Base-by-base conservation (phyloP, 805 yeast species). In the Ascoidea rubescens region DNA sequence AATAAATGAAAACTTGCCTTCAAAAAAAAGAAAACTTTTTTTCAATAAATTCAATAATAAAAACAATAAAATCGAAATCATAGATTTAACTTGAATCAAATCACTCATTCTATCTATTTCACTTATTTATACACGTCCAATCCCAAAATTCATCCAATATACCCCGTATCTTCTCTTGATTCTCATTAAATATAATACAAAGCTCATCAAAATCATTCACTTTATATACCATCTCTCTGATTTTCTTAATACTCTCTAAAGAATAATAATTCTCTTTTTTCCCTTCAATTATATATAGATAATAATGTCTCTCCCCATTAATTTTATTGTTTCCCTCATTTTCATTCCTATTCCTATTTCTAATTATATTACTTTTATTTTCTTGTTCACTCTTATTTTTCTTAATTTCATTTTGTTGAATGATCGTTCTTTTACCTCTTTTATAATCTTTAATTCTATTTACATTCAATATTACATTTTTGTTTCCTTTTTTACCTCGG, bases 191-290 rank as follows among this genome's bases (percentile, higher is more conserved):
- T 33, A 33, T 7, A 7, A 33, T 33, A 33, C 42, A 33, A 33
- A 10, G 6, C 5, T 62, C 56, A 49, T 65, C 68, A 45, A 63
- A 62, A 52, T 65, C 65, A 51, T 53, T 50, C 14, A 63, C 62
- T 17, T 53, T 52, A 12, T 16, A 60, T 51, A 37, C 45, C 16
- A 30, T n/a, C 47, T 44, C 10, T 5, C 31, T 6, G 12, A 31
- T 28, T 47, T 17, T 8, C 49, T 12, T 57, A 52, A 5, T 61
- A 61, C 33, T 60, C 46, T 2, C 55, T 54, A 17, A 60, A 56
- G 8, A 46, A 58, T 56, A 47, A 55, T 54, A 46, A 53, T 57
- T 32, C 52, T 55, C 14, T 47, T 50, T 45, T 44, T 45, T 14
- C 45, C 31, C n/a, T 52, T 51, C 8, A 37, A 21, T 31, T 33